Evolutionary conservation across 257 asterid species (phyloP).

Genomic region (Solanum dulcamara): DNA sequence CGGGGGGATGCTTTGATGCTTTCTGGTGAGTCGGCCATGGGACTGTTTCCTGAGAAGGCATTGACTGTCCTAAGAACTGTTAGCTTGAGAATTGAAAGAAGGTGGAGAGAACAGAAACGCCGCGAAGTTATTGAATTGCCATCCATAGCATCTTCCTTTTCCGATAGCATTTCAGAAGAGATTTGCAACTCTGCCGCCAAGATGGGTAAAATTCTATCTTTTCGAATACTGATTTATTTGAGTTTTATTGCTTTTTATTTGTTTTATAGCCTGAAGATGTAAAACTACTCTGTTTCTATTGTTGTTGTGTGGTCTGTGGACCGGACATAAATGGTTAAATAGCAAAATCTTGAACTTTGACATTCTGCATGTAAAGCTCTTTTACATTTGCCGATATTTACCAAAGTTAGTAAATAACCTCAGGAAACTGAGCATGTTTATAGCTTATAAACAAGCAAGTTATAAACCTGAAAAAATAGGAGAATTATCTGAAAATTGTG

Average conservation of each 20-base stretch:
- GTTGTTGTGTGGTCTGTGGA: not conserved
- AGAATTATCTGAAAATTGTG: not conserved
- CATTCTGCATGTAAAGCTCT: not conserved
- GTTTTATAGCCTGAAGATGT: not conserved
- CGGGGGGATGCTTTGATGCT: conserved; percentile 95
- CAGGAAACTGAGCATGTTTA: not conserved
- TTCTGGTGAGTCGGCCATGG: conserved; percentile 99
- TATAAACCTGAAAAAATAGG: not conserved
- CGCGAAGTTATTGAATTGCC: conserved; percentile 71
- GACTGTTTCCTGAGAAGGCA: conserved; percentile 94
- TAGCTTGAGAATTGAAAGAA: conserved; percentile 88
- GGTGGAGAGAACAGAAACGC: conserved; percentile 95
- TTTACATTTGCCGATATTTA: not conserved
- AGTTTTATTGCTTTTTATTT: not conserved
- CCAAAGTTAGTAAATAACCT: not conserved
- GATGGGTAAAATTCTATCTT: conserved; percentile 61
- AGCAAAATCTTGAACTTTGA: not conserved
- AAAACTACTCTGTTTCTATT: not conserved
- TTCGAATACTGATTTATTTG: not conserved
- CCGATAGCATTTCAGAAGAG: conserved; percentile 88
- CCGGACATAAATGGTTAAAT: not conserved
- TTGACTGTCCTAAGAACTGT: conserved; percentile 87
- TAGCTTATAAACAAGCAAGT: not conserved
- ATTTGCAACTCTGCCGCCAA: conserved; percentile 96
- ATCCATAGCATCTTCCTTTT: conserved; percentile 69